Conservation (phyloP, 208 protist genomes). For the Crithidia thermophila region DNA sequence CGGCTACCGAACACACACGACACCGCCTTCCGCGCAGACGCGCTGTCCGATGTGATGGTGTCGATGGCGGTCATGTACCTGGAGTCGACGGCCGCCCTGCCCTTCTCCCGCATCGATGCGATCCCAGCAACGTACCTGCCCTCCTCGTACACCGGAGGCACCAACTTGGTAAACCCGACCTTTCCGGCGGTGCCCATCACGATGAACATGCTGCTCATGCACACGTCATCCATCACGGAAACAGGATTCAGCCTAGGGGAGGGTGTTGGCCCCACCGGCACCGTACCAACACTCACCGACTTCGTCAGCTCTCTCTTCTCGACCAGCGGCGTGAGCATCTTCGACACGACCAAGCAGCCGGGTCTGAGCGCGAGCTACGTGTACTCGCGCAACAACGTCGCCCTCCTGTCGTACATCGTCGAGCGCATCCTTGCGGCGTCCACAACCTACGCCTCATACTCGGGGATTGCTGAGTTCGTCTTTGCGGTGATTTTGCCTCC, state of each 20-base stretch:
- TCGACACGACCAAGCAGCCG: constrained; percentile 12
- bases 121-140: constrained; percentile 58
- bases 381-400: constrained; percentile 60
- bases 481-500: constrained; percentile 46
- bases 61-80: constrained; percentile 52
- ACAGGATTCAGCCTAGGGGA: constrained; percentile 23
- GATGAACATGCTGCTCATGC: constrained; percentile 62
- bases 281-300: constrained; percentile 16
- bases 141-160: constrained; percentile 5
- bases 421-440: constrained; percentile 36
- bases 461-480: constrained; percentile 36
- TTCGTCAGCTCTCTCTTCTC: constrained; percentile 51
- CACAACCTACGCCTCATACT: not conserved
- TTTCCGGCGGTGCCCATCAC: constrained; percentile 36
- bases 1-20: constrained; percentile 11
- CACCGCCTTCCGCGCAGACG: constrained; percentile 44
- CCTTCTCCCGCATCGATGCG: constrained; percentile 36
- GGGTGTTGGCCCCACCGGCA: constrained; percentile 8
- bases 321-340: not conserved
- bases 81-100: constrained; percentile 31
- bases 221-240: constrained; percentile 63
- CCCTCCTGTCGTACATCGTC: constrained; percentile 58
- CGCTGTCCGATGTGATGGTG: constrained; percentile 55
- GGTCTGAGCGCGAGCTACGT: constrained; percentile 32
- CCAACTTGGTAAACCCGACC: constrained; percentile 20